Evolutionary conservation across 371 early-diverging fungal genomes (phyloP).

Genomic region (Gilbertella persicaria): DNA sequence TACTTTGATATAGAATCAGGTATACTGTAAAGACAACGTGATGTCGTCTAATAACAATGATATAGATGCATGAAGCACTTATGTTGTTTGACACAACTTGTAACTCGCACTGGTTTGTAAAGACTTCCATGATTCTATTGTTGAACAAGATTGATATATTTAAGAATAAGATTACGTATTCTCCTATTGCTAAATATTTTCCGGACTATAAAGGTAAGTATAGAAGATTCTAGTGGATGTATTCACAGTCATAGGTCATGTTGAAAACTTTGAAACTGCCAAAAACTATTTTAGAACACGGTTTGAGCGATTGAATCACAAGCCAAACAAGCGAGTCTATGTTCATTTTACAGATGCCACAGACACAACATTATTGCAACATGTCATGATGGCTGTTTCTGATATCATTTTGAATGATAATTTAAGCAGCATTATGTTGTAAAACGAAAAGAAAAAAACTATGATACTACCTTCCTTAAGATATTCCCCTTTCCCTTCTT

Average conservation of each 20-base stretch:
- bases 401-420: conserved; percentile 59
- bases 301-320: conserved; percentile 39
- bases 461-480: too few species aligned
- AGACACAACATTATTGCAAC: conserved; percentile 56
- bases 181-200: conserved; percentile 81
- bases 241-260: conserved; percentile 6
- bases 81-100: conserved; percentile 79
- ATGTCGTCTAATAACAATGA: neutral
- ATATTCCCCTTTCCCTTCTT: neutral
- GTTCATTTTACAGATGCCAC: conserved; percentile 64
- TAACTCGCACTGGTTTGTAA: conserved; percentile 73
- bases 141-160: conserved; percentile 86
- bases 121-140: conserved; percentile 80
- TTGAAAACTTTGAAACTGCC: conserved; percentile 24
- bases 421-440: conserved; percentile 24
- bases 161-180: conserved; percentile 64
- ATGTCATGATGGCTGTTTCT: conserved; percentile 61
- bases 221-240: neutral
- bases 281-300: conserved; percentile 37
- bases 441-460: neutral
- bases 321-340: conserved; percentile 54
- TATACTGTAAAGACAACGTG: too few species aligned
- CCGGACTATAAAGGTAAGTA: conserved; percentile 76
- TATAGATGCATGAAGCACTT: conserved; percentile 74
- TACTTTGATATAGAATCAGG: neutral